phyloP scores from a whole-genome alignment of 2,329 filamentous ascomycete species.

The Calycina marina region DNA sequence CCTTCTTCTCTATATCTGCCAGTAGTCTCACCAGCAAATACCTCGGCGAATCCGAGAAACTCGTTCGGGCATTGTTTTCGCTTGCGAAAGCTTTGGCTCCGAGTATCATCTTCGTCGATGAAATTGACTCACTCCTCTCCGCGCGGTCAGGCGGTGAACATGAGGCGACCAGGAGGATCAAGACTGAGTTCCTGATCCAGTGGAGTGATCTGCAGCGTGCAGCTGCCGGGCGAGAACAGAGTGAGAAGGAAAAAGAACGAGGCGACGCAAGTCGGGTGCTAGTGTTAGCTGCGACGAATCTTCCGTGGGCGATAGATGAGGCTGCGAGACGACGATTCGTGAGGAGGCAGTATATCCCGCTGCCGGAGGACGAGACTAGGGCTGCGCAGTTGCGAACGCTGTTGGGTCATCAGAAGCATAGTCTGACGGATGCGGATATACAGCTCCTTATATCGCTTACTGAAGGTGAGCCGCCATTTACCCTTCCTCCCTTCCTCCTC shows the following conservation, averaged over 20 bases:
- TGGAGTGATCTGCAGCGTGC: conserved; percentile 92
- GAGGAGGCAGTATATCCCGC: conserved; percentile 83
- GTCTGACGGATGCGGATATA: conserved; percentile 56
- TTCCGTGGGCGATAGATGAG: conserved; percentile 97
- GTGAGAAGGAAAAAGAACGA: conserved; percentile 48
- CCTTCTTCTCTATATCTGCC: conserved; percentile 94
- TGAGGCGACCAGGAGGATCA: conserved; percentile 84
- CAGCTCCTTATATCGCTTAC: conserved; percentile 62
- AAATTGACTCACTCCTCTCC: conserved; percentile 88
- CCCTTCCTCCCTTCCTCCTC: background rate
- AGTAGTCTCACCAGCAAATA: conserved; percentile 93
- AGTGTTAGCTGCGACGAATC: conserved; percentile 86
- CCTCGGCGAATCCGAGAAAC: conserved; percentile 88
- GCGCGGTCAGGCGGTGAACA: conserved; percentile 76
- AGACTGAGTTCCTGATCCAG: conserved; percentile 95
- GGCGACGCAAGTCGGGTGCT: conserved; percentile 81
- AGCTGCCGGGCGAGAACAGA: conserved; percentile 68
- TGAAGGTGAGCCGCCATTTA: conserved; percentile 31
- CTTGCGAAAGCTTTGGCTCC: conserved; percentile 82
- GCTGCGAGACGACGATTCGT: conserved; percentile 85
- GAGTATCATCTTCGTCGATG: conserved; percentile 95
- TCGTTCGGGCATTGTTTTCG: conserved; percentile 80
- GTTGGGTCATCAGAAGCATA: conserved; percentile 63
- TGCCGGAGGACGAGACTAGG: conserved; percentile 75
- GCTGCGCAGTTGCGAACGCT: conserved; percentile 66